A percentile compares a stretch with the other conserved stretches of the same genome.
Evolutionary conservation across 2,329 filamentous ascomycete genomes (phyloP).

Genomic region (Zymoseptoria pseudotritici): DNA sequence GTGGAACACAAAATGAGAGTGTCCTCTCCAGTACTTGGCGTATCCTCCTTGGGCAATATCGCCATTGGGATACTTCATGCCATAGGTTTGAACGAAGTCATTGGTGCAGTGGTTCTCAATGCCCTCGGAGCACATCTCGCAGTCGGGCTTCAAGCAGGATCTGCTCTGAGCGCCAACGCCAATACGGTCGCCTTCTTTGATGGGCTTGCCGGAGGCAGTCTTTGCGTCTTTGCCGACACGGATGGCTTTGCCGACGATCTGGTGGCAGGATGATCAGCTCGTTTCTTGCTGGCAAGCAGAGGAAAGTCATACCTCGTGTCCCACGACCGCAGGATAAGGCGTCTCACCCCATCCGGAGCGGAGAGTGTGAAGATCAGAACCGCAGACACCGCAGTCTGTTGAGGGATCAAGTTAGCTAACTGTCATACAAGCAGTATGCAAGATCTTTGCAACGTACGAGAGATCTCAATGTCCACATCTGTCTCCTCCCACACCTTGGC

Average conservation of each 20-base stretch:
- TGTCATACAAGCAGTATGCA: neutral
- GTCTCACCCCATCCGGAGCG: slow-evolving; percentile 35
- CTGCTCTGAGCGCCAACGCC: slow-evolving; percentile 45
- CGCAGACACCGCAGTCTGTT: slow-evolving; percentile 29
- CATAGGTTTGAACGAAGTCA: slow-evolving; percentile 17
- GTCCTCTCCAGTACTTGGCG: slow-evolving; percentile 42
- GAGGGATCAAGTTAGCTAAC: neutral
- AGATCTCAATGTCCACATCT: slow-evolving; percentile 34
- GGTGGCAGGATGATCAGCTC: slow-evolving; percentile 17
- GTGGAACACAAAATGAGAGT: slow-evolving; percentile 47
- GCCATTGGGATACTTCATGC: slow-evolving; percentile 12
- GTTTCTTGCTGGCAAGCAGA: neutral
- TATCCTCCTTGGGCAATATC: slow-evolving; percentile 52
- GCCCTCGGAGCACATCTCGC: slow-evolving; percentile 45
- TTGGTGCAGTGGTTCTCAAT: slow-evolving; percentile 36
- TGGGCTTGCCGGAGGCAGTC: slow-evolving; percentile 15
- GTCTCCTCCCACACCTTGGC: slow-evolving; percentile 32
- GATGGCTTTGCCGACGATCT: slow-evolving; percentile 28
- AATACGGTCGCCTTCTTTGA: slow-evolving; percentile 34
- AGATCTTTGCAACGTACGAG: slow-evolving; percentile 9
- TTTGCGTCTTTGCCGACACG: slow-evolving; percentile 25
- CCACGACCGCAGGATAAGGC: slow-evolving; percentile 22
- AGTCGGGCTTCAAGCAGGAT: slow-evolving; percentile 41
- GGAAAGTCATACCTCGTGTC: neutral
- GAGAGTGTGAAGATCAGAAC: slow-evolving; percentile 26